A percentile compares a stretch with the other conserved stretches of the same genome.
Conservation (phyloP, 2,329 filamentous ascomycete genomes). For the Cladosporium sp. region DNA sequence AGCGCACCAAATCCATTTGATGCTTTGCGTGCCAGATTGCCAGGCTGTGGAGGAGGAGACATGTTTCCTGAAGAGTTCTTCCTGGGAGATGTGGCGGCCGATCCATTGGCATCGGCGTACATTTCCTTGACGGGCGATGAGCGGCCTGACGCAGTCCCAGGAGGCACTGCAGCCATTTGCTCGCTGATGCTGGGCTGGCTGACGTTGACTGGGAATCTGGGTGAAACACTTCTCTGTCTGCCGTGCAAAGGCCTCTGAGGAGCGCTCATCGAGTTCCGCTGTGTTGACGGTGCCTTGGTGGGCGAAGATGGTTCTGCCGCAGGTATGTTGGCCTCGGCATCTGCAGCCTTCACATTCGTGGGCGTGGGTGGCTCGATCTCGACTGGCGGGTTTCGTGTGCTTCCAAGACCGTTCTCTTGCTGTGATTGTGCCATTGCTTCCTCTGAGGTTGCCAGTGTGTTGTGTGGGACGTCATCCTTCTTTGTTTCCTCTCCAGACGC, state of each 20-base stretch:
- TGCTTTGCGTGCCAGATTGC: slow-evolving; percentile 58
- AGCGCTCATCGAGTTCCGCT: slow-evolving; percentile 3
- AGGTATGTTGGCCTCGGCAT: not conserved
- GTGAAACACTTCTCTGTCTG: slow-evolving; percentile 7
- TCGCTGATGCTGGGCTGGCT: slow-evolving; percentile 21
- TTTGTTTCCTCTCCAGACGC: slow-evolving; percentile 26
- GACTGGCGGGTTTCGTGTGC: not conserved
- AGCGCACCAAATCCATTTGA: slow-evolving; percentile 87
- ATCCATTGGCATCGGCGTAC: not conserved
- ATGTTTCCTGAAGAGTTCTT: slow-evolving; percentile 22
- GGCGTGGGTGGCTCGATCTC: slow-evolving; percentile 5
- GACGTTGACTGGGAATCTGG: slow-evolving; percentile 10
- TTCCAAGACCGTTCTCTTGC: not conserved
- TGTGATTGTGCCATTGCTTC: slow-evolving; percentile 4
- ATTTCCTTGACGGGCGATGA: slow-evolving; percentile 2
- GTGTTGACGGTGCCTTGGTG: not conserved
- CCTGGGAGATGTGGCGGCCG: slow-evolving; percentile 1
- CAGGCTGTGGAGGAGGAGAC: slow-evolving; percentile 39
- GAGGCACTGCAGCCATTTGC: not conserved
- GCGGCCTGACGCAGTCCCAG: slow-evolving; percentile 1
- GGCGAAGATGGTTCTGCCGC: slow-evolving; percentile 2
- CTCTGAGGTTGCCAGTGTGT: not conserved
- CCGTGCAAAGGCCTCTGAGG: slow-evolving; percentile 6
- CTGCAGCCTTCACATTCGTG: not conserved
- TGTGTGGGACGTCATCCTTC: not conserved